Percentiles rank a stretch among this genome's conserved stretches.
phyloP scores from a whole-genome alignment of 345 rosid genomes.

The Populus deltoides region DNA sequence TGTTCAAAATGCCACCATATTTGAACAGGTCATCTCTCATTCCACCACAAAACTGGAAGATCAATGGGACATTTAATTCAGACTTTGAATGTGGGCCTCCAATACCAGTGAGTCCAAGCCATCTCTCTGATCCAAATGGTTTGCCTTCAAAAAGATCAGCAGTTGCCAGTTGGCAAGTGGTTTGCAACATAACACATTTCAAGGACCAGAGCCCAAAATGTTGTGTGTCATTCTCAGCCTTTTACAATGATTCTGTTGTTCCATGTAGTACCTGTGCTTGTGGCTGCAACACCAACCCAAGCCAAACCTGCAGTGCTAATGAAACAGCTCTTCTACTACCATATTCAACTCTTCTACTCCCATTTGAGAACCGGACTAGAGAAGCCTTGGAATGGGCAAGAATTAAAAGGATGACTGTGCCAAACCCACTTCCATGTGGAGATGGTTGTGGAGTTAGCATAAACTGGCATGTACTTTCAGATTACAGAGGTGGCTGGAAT shows the following conservation, averaged over 20 bases:
- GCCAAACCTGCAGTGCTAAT: constrained; percentile 31
- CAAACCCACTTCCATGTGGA: constrained; percentile 24
- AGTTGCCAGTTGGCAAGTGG: constrained; percentile 54
- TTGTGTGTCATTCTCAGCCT: constrained; percentile 60
- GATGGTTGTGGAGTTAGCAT: constrained; percentile 28
- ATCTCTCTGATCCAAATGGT: constrained; percentile 37
- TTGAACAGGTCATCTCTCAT: constrained; percentile 36
- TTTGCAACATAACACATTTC: constrained; percentile 48
- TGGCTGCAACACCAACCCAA: constrained; percentile 32
- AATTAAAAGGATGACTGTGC: not conserved
- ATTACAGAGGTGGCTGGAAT: constrained; percentile 22
- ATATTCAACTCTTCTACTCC: constrained; percentile 33
- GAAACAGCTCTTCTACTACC: constrained; percentile 42
- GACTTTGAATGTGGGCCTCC: constrained; percentile 46
- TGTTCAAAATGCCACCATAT: constrained; percentile 55
- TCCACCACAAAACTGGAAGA: constrained; percentile 51
- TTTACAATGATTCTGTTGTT: constrained; percentile 44
- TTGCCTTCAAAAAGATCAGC: constrained; percentile 34
- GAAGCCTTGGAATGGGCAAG: constrained; percentile 37
- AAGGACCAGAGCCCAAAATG: constrained; percentile 31
- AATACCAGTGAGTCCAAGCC: constrained; percentile 37
- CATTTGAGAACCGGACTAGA: constrained; percentile 44
- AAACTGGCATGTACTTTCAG: constrained; percentile 26
- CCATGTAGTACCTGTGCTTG: constrained; percentile 61
- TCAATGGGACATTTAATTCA: constrained; percentile 38